Evolutionary conservation across 2,329 filamentous ascomycete species (phyloP), one percentile per base, ranked within the genome.

Genomic region (Hypoxylon sp.): DNA sequence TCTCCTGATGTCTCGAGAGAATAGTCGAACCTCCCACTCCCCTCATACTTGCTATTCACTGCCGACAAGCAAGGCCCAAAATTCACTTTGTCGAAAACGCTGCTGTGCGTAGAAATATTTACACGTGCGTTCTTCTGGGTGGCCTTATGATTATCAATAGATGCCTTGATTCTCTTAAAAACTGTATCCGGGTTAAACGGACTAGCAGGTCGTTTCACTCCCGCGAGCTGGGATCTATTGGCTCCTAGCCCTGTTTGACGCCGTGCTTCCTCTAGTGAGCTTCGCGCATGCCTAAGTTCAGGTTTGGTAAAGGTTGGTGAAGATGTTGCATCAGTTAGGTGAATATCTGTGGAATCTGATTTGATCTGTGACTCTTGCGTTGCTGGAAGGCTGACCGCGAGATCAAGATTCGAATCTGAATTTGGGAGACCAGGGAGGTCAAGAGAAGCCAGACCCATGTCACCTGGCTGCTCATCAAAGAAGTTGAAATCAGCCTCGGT

Each of bases 401-500:
- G 66, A 34, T 69, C 65, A 11, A 71, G 66, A 25, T 49, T 74
- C 2, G 72, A 52, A 34, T 73, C 60, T 43, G 72, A 19, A 28
- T 70, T 71, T 14, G 73, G 63, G 41, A 80, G 71, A 6, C 75
- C 75, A 10, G 78, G 68, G 34, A 80, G 59, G 25, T 73, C 77
- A 10, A 80, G 72, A 2, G 80, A 68, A 34, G 81, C 79, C 43
- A 84, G 63, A 45, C 81, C 81, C 23, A 79, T 77, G 10, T 78
- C 79, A 2, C 77, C 82, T 2, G 85, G 83, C 25, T 85, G 80
- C 67, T 91, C 89, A 73, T 95, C 92, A 72, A 95, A 95, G 78
- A 94, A 95, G 76, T 87, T 93, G 76, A 95, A 95, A 75, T 96
- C 93, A 5, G 89, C 92, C 72, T 96, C 93, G 0, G 91, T 94